Base-by-base conservation (phyloP, 2,329 filamentous ascomycete genomes). In the Nemania sp. region DNA sequence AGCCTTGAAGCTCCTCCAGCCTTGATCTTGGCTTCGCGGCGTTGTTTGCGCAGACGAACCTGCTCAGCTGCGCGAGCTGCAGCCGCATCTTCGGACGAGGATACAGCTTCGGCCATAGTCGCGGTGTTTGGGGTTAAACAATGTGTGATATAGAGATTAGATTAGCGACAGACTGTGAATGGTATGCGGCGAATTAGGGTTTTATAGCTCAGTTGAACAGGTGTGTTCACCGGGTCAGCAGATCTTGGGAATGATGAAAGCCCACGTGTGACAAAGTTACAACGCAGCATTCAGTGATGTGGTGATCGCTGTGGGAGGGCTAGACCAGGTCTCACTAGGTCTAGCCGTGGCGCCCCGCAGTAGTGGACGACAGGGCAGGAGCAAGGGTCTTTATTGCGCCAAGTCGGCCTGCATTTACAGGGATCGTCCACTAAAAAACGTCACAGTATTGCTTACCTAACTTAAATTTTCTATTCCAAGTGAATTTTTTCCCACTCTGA, bases 21-120 rank as follows among this genome's bases (percentile, higher is more conserved):
- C 74, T 87, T 88, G 80, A 94, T 89, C 84, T 94, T 95, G 66
- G 92, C 92, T 78, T 93, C 90, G 56, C 92, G 87, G 45, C 92
- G 89, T 79, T 94, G 92, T 79, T 93, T 93, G 73, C 93, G 90
- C 66, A 93, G 84, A 54, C 92, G 89, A 43, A 90, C 90, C 80
- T 93, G 90, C 71, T 91, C 88, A 27, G 85, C 81, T 2, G 88
- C 87, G 68, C 86, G 81, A 67, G 83, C 81, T 15, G 85, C 82
- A 1, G 84, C 85, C 1, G 83, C 83, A 67, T 87, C 84, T 55
- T 84, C 82, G n/a, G 77, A 71, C 26, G 72, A 61, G 29, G 73
- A 72, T 11, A 72, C 63, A 13, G 68, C 70, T 65, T 78, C 76
- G 7, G 75, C 75, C 76, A 78, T 78, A 27, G 38, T 68, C 43